Conservation (phyloP, 1,139 yeast genomes). For the Magnusiomyces clavatus region DNA sequence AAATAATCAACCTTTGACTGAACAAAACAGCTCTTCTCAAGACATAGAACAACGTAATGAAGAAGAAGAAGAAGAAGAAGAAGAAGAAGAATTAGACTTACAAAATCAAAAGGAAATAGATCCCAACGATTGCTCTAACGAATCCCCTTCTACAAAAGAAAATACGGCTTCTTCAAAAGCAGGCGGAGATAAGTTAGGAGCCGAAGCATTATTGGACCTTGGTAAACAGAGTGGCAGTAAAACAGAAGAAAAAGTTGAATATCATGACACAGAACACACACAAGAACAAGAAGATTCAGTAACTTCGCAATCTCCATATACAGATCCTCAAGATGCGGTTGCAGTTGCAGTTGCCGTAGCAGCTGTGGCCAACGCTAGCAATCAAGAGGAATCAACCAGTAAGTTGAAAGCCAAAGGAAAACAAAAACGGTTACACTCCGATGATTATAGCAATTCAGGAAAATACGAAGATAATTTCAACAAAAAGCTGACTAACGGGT, state of each 20-base stretch:
- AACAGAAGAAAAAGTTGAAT: neutral
- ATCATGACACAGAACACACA: conserved; percentile 14
- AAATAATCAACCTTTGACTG: too few relatives aligned
- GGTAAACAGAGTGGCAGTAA: conserved; percentile 19
- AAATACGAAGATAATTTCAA: too few relatives aligned
- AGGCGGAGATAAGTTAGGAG: conserved; percentile 15
- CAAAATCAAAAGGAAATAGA: neutral
- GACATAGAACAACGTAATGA: neutral
- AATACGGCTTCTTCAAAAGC: too few relatives aligned
- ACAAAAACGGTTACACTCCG: conserved; percentile 4
- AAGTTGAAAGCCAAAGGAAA: conserved; percentile 11
- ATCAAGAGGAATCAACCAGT: conserved; percentile 10
- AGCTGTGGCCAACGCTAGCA: conserved; percentile 4
- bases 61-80: neutral
- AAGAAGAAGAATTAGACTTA: neutral
- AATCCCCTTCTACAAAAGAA: neutral
- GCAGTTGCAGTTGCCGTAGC: neutral
- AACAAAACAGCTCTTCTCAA: neutral
- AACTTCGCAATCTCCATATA: conserved; percentile 2
- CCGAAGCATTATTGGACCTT: conserved; percentile 27
- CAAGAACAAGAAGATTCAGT: conserved; percentile 17
- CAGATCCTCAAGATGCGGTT: neutral
- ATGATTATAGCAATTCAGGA: too few relatives aligned
- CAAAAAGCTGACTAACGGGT: too few relatives aligned
- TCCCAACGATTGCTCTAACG: neutral